These are phyloP conservation scores for Ascomycota sp. DNA, from an alignment of 2,329 filamentous ascomycete species.

Conservation along the genomic window DNA sequence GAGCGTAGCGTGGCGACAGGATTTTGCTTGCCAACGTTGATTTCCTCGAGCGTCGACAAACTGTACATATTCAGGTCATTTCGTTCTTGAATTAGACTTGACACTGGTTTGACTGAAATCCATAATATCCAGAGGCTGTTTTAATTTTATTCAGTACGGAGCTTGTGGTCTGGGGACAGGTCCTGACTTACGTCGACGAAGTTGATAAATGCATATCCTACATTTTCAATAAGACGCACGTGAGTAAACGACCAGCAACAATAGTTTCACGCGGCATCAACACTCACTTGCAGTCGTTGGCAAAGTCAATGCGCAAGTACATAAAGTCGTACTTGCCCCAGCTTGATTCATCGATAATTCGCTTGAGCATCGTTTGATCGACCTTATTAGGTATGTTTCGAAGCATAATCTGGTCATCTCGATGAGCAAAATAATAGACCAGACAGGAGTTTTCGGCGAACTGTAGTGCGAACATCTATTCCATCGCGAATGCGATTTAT, in stretches of 20 bases:
- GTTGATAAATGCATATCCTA: constrained; percentile 95
- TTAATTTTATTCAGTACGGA: constrained; percentile 13
- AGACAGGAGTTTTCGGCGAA: constrained; percentile 16
- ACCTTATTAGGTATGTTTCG: constrained; percentile 88
- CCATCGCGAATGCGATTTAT: constrained; percentile 37
- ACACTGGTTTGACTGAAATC: constrained; percentile 24
- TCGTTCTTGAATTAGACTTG: too few relatives aligned
- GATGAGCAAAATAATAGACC: constrained; percentile 1
- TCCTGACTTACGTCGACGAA: constrained; percentile 47
- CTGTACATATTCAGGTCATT: constrained; percentile 14
- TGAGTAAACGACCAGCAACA: too few relatives aligned
- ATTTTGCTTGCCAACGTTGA: constrained; percentile 35
- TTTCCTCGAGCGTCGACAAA: constrained; percentile 51
- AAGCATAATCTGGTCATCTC: constrained; percentile 51
- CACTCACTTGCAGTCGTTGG: constrained; percentile 60
- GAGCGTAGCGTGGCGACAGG: background rate
- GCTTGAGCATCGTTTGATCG: constrained; percentile 53
- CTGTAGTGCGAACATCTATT: constrained; percentile 53
- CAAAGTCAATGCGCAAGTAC: constrained; percentile 79
- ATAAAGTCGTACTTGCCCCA: constrained; percentile 80
- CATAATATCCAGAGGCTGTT: constrained; percentile 48
- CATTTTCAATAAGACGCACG: constrained; percentile 25
- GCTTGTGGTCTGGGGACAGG: background rate
- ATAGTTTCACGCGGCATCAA: background rate
- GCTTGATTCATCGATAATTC: constrained; percentile 55